Conservation (phyloP, 805 yeast species). For the Wickerhamomyces chambardii region DNA sequence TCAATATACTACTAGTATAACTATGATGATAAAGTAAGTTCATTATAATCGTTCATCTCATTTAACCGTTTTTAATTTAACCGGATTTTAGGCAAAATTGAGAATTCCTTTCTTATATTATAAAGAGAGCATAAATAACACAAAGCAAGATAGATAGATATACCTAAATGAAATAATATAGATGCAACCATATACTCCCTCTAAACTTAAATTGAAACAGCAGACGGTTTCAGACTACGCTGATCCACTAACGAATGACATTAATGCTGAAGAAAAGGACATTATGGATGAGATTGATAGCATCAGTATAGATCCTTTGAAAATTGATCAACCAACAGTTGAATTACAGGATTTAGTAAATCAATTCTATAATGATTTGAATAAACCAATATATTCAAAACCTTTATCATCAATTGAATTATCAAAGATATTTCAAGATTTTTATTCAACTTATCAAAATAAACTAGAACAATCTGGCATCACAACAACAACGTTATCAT, state of each 20-base stretch:
- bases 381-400: conserved; percentile 11
- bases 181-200: background rate
- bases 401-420: conserved; percentile 13
- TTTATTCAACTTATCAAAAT: conserved; percentile 7
- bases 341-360: conserved; percentile 4
- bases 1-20: no score
- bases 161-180: no score
- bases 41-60: no score
- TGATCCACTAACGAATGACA: background rate
- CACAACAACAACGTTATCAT: no score
- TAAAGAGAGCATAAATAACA: no score
- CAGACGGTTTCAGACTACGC: background rate
- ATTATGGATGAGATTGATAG: no score
- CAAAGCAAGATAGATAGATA: background rate
- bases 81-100: no score
- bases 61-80: no score
- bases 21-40: no score
- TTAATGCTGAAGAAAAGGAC: no score
- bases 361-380: conserved; percentile 11
- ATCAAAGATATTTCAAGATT: conserved; percentile 10
- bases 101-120: no score
- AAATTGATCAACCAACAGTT: background rate
- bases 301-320: no score
- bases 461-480: conserved; percentile 3
- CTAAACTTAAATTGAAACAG: background rate